Percentiles rank a stretch among this genome's conserved stretches.
These are phyloP conservation scores for Hyphopichia khmerensis DNA, from an alignment of 1,139 yeast genomes.

Conservation along the genomic window DNA sequence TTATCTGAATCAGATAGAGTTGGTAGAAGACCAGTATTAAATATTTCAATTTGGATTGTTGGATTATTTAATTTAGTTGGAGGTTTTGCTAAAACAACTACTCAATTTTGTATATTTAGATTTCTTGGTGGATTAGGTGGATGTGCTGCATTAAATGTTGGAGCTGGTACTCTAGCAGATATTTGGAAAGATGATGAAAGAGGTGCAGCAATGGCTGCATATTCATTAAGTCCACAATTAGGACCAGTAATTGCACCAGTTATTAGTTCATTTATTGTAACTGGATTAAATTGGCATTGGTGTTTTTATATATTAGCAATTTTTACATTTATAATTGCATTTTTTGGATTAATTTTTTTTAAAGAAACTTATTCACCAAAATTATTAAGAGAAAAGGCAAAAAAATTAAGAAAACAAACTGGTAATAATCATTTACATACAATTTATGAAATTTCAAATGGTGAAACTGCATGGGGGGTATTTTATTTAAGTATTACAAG, in stretches of 20 bases:
- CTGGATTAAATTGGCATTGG: slow-evolving; percentile 52
- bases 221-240: slow-evolving; percentile 54
- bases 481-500: slow-evolving; percentile 44
- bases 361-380: slow-evolving; percentile 63
- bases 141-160: slow-evolving; percentile 64
- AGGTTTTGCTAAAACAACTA: slow-evolving; percentile 50
- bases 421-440: slow-evolving; percentile 60
- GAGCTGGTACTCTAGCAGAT: slow-evolving; percentile 73
- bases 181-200: slow-evolving; percentile 52
- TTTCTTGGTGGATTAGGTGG: slow-evolving; percentile 67
- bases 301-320: slow-evolving; percentile 58
- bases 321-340: slow-evolving; percentile 50
- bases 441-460: slow-evolving; percentile 49
- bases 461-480: slow-evolving; percentile 29
- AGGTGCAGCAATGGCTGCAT: slow-evolving; percentile 59
- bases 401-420: slow-evolving; percentile 44
- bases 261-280: slow-evolving; percentile 27
- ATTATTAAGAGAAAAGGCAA: slow-evolving; percentile 48
- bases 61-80: slow-evolving; percentile 58
- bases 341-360: slow-evolving; percentile 41
- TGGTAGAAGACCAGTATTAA: slow-evolving; percentile 54
- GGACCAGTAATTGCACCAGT: slow-evolving; percentile 40
- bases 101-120: slow-evolving; percentile 57
- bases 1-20: slow-evolving; percentile 51
- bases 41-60: slow-evolving; percentile 49